phyloP scores from a whole-genome alignment of 2,329 filamentous ascomycete genomes.

The Aquanectria penicillioides region DNA sequence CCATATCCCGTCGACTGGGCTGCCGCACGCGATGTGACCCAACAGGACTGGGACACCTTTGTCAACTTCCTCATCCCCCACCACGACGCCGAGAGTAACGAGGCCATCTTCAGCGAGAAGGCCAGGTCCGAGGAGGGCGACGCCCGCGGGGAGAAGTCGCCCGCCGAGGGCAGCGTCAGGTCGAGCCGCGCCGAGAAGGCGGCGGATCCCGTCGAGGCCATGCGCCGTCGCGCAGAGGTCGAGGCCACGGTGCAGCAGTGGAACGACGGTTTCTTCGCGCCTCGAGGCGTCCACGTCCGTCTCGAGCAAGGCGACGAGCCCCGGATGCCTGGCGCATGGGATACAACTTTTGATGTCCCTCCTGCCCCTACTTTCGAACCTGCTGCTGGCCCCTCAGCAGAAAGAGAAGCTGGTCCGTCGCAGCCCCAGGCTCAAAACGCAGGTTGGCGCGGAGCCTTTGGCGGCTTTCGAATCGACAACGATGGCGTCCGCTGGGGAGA shows the following conservation, averaged over 20 bases:
- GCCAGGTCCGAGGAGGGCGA: constrained; percentile 52
- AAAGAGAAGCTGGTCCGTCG: constrained; percentile 23
- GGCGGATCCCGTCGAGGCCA: constrained; percentile 33
- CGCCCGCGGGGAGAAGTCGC: constrained; percentile 40
- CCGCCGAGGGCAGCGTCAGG: constrained; percentile 16
- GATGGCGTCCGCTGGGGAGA: constrained; percentile 56
- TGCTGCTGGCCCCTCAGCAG: constrained; percentile 19
- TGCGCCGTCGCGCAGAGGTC: constrained; percentile 42
- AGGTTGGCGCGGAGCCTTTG: constrained; percentile 32
- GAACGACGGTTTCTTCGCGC: constrained; percentile 66
- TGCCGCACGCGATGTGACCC: constrained; percentile 54
- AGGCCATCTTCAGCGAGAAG: constrained; percentile 60
- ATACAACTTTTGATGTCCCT: constrained; percentile 32
- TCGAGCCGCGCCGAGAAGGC: constrained; percentile 15
- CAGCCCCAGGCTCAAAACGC: not conserved
- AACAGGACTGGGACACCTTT: constrained; percentile 69
- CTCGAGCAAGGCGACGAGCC: constrained; percentile 39
- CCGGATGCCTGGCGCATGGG: constrained; percentile 42
- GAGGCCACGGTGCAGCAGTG: constrained; percentile 61
- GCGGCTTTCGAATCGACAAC: constrained; percentile 54
- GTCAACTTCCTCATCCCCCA: constrained; percentile 65
- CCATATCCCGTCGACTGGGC: constrained; percentile 53
- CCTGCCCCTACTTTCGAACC: constrained; percentile 5
- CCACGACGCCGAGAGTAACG: constrained; percentile 55
- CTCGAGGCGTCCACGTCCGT: constrained; percentile 57